Base-by-base conservation (phyloP, 371 early-diverging fungal genomes). In the Mortierella sp. region DNA sequence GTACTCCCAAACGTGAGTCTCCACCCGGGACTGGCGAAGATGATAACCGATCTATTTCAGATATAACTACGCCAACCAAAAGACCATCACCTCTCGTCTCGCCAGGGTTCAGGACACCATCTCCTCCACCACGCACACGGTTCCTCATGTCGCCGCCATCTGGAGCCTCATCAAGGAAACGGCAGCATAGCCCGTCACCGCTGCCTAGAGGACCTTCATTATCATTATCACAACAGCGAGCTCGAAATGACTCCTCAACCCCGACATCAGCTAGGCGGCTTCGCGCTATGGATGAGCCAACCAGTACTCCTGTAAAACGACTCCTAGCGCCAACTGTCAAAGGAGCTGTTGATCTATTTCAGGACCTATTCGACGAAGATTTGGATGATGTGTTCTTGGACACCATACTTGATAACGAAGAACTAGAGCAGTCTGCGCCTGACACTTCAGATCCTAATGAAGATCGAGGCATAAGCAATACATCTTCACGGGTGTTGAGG, bases 171-270 rank as follows among this genome's bases (percentile, higher is more conserved):
- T 62, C 72, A 19, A 75, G 72, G 52, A 81, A 75, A 48, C 71
- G 81, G 32, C 81, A 81, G 33, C 81, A 81, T 38, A 75, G 76
- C 10, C 81, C 81, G 1, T 81, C 81, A n/a, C 81, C 81, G 6
- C 43, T 75, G 41, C 67, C 81, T 13, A 68, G 67, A 47, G 40
- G 40, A 28, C 38, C 59, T 7, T 62, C 67, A 13, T 45, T 58
- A 50, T 11, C 41, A 11, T 47, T 59, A 28, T 48, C 59, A 22
- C 28, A 33, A 38, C 19, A 22, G n/a, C 19, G 52, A 19, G 22
- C 19, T 52, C 19, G 22, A 36, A 36, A 36, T 36, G 36, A 36
- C 36, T 36, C 36, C 52, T 52, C 52, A 22, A 58, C 68, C 1
- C 64, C 68, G 45, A 22, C 64, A 15, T 36, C 58, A 13, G 21